Base-by-base conservation (phyloP, 768 basidiomycete genomes). In the Phylloporus rhodoxanthus region DNA sequence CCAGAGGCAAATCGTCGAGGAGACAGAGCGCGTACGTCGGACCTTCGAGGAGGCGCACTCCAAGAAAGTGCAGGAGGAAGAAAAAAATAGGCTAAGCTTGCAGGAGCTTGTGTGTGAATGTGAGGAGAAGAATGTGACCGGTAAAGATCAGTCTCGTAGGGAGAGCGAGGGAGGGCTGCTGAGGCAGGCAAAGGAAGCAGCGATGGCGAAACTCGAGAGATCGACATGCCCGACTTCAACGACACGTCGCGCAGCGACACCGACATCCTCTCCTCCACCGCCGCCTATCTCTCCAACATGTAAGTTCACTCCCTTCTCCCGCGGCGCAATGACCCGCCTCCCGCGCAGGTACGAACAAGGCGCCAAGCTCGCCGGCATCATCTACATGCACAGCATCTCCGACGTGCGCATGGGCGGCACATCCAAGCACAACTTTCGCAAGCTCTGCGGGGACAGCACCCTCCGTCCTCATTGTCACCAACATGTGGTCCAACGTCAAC, bases 351-450 rank as follows among this genome's bases (percentile, higher is more conserved):
- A 68, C 28, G 65, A 56, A 33, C 52, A 54, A 46, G 62, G 62
- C 2, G 39, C 33, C 28, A 61, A 21, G 30, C 55, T 63, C 30
- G 46, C 74, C 1, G 78, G 78, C 3, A 63, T 79, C 52, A 71
- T 79, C 37, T 80, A 80, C 52, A 68, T 78, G 63, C 78, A 79
- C 47, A 73, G 76, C 8, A 79, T 80, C 44, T 77, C 52, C 66
- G n/a, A 68, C 32, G 71, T 79, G 58, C 77, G n/a, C n/a, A n/a
- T n/a, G n/a, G n/a, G n/a, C n/a, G n/a, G n/a, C n/a, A n/a, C n/a
- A n/a, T n/a, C n/a, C n/a, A n/a, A n/a, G n/a, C n/a, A n/a, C n/a
- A n/a, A n/a, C n/a, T n/a, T 81, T 61, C 64, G 72, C 33, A 68
- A 75, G 50, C 68, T 81, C 15, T 81, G 79, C 43, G 79, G 80